Conservation (phyloP, 192 early-diverging fungal species). For the Rhizoclosmatium sp. region DNA sequence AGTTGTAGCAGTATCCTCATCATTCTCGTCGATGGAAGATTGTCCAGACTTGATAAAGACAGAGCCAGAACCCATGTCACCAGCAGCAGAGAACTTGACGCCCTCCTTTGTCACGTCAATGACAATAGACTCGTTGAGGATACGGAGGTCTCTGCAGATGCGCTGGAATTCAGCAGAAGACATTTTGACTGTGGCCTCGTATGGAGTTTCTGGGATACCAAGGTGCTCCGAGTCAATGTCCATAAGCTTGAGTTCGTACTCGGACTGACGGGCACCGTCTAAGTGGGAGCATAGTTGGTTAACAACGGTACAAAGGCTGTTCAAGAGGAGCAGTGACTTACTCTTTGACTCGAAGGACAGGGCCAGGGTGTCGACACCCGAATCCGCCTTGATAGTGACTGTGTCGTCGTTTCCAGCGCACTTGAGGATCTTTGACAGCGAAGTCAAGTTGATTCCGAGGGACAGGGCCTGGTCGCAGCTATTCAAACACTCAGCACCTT, state of each 20-base stretch:
- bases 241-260: slow-evolving; percentile 98
- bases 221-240: slow-evolving; percentile 97
- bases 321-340: slow-evolving; percentile 37
- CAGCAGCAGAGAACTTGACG: slow-evolving; percentile 85
- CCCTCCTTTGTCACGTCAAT: slow-evolving; percentile 95
- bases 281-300: not conserved
- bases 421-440: slow-evolving; percentile 92
- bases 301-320: not conserved
- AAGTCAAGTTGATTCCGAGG: slow-evolving; percentile 88
- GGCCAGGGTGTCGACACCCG: slow-evolving; percentile 81
- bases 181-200: slow-evolving; percentile 91
- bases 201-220: slow-evolving; percentile 95
- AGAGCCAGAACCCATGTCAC: slow-evolving; percentile 88
- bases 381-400: slow-evolving; percentile 89
- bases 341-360: slow-evolving; percentile 67
- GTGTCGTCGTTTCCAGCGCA: slow-evolving; percentile 87
- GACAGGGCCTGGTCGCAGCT: slow-evolving; percentile 87
- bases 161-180: slow-evolving; percentile 89
- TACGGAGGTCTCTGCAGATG: slow-evolving; percentile 86
- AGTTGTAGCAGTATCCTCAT: slow-evolving; percentile 61
- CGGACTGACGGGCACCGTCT: slow-evolving; percentile 64
- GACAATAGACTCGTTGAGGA: slow-evolving; percentile 85
- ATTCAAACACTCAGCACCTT: slow-evolving; percentile 56
- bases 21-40: slow-evolving; percentile 73
- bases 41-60: slow-evolving; percentile 77